phyloP scores from a whole-genome alignment of 2,329 filamentous ascomycete genomes.

The Xylariaceae sp. region DNA sequence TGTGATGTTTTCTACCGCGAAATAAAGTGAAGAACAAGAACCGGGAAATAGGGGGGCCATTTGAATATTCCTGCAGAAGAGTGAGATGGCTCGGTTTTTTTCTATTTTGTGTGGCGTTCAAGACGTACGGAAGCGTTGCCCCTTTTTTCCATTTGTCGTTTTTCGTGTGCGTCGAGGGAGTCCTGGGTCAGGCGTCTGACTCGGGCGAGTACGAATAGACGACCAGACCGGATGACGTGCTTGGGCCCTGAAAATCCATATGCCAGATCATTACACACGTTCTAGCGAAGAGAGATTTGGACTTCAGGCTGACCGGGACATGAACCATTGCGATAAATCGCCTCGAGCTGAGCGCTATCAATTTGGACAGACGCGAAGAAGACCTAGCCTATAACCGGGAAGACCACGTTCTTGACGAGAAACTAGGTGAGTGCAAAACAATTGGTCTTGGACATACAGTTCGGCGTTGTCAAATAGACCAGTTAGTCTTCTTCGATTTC shows the following conservation, averaged over 20 bases:
- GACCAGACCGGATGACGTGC: neutral
- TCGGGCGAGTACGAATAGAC: neutral
- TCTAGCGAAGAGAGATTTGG: constrained; percentile 20
- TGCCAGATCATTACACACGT: constrained; percentile 25
- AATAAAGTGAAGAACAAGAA: constrained; percentile 9
- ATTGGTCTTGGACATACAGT: constrained; percentile 10
- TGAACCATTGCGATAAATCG: constrained; percentile 1
- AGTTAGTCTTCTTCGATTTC: constrained; percentile 82
- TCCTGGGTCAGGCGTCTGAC: neutral
- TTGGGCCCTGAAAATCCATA: constrained; percentile 25
- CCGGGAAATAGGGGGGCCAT: neutral
- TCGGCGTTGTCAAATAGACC: constrained; percentile 3
- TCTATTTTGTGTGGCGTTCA: constrained; percentile 12
- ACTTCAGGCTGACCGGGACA: neutral
- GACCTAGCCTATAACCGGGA: constrained; percentile 7
- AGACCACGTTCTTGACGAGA: constrained; percentile 5
- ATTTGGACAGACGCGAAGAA: neutral
- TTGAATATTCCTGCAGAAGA: constrained; percentile 15
- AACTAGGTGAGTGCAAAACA: constrained; percentile 3
- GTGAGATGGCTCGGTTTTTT: constrained; percentile 16
- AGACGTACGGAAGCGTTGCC: constrained; percentile 15
- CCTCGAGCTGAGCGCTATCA: neutral
- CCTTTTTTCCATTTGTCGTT: constrained; percentile 1
- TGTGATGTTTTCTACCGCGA: neutral
- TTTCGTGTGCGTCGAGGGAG: neutral